phyloP scores from a whole-genome alignment of 768 basidiomycete species.

The Pisolithus orientalis region DNA sequence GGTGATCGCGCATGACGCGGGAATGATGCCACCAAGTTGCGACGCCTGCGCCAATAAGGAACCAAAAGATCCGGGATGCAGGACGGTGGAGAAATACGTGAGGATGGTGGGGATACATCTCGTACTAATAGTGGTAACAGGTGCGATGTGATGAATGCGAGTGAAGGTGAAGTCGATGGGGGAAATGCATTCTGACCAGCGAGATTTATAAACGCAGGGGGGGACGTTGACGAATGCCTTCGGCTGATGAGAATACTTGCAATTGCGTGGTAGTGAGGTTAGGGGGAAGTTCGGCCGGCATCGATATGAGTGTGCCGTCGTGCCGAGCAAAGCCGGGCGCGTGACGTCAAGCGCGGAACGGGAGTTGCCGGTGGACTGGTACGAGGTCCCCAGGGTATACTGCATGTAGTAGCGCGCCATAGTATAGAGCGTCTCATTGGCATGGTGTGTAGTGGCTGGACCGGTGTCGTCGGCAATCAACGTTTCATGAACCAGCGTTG shows the following conservation, averaged over 20 bases:
- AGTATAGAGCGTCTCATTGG: too few species aligned
- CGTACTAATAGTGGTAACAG: not conserved
- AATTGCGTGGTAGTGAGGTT: not conserved
- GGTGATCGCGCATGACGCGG: slow-evolving; percentile 38
- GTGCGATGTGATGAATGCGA: not conserved
- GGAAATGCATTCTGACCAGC: not conserved
- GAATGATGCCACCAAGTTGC: slow-evolving; percentile 34
- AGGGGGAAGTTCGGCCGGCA: not conserved
- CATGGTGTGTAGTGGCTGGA: too few species aligned
- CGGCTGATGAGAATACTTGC: slow-evolving; percentile 12
- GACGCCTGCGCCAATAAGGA: slow-evolving; percentile 49
- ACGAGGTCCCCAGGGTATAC: too few species aligned
- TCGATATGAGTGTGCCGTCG: not conserved
- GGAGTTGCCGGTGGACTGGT: not conserved
- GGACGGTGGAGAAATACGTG: slow-evolving; percentile 25
- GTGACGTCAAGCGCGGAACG: slow-evolving; percentile 1
- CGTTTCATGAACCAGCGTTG: too few species aligned
- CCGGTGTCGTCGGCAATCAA: too few species aligned
- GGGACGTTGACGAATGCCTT: slow-evolving; percentile 14
- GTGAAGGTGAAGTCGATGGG: not conserved
- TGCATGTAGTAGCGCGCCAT: too few species aligned
- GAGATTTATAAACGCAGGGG: slow-evolving; percentile 10
- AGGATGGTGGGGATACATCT: slow-evolving; percentile 17
- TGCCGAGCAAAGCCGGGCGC: not conserved
- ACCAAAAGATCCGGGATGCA: slow-evolving; percentile 65